Evolutionary conservation across 805 yeast species (phyloP).

Genomic region (Torulaspora maleeae): DNA sequence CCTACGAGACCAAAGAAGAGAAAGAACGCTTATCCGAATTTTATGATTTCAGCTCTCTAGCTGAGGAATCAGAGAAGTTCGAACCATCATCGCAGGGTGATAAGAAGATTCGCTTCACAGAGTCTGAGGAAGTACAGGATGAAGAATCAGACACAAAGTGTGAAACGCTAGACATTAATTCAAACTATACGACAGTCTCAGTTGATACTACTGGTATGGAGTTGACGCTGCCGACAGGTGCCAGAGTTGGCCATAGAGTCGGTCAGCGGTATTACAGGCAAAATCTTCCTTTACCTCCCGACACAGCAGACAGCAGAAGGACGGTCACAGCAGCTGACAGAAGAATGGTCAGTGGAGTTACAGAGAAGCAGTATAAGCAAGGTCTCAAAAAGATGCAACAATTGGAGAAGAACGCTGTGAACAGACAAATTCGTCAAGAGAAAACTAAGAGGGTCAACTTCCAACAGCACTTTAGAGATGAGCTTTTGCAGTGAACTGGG

Average conservation of each 20-base stretch:
- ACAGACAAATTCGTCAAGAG: slow-evolving; percentile 44
- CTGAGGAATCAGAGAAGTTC: slow-evolving; percentile 33
- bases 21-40: slow-evolving; percentile 69
- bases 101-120: slow-evolving; percentile 31
- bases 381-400: slow-evolving; percentile 44
- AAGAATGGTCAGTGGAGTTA: slow-evolving; percentile 52
- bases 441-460: slow-evolving; percentile 62
- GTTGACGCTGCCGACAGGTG: slow-evolving; percentile 70
- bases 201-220: slow-evolving; percentile 58
- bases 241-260: slow-evolving; percentile 76
- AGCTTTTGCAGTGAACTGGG: slow-evolving; percentile 41
- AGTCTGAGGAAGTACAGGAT: slow-evolving; percentile 24
- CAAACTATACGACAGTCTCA: slow-evolving; percentile 36
- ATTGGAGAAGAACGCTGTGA: slow-evolving; percentile 43
- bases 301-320: slow-evolving; percentile 53
- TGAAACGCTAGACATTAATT: slow-evolving; percentile 27
- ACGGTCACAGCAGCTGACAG: slow-evolving; percentile 76
- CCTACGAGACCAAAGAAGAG: slow-evolving; percentile 80
- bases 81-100: slow-evolving; percentile 21
- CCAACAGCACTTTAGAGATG: slow-evolving; percentile 83
- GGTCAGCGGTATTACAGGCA: slow-evolving; percentile 69
- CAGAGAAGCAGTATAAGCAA: slow-evolving; percentile 53
- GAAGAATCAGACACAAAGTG: slow-evolving; percentile 34
- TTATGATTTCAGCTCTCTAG: slow-evolving; percentile 76
- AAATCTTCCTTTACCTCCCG: slow-evolving; percentile 43